Conservation (phyloP, 345 rosid species). For the Rhodamnia rubescens region DNA sequence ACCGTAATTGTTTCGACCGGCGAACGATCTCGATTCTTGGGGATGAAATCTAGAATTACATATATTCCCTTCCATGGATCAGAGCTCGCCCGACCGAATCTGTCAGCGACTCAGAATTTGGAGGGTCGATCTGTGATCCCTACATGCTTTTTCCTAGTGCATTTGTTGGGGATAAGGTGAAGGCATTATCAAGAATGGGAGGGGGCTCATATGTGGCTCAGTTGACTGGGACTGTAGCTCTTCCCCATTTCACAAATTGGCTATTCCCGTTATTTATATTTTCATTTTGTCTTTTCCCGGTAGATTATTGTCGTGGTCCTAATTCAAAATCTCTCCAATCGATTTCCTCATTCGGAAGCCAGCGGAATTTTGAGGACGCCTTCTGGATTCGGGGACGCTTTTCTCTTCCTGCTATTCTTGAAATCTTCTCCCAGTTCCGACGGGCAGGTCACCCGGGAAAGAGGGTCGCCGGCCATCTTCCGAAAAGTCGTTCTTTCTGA, state of each 20-base stretch:
- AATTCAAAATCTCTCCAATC: not conserved
- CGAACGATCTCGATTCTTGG: not conserved
- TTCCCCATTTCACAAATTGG: not conserved
- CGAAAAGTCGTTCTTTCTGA: not conserved
- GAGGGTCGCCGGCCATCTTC: not conserved
- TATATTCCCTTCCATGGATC: not conserved
- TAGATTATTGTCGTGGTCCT: not conserved
- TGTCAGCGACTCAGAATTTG: not conserved
- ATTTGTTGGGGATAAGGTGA: not conserved
- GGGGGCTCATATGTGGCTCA: not conserved
- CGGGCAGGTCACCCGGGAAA: not conserved
- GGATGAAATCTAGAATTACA: not conserved
- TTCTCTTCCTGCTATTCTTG: not conserved
- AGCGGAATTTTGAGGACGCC: not conserved
- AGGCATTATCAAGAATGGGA: not conserved
- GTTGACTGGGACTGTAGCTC: not conserved
- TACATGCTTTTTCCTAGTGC: not conserved
- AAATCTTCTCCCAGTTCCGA: not conserved
- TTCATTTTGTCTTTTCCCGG: not conserved
- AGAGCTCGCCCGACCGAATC: not conserved
- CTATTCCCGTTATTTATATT: not conserved
- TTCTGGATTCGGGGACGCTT: not conserved
- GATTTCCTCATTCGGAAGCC: not conserved
- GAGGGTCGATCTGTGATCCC: not conserved
- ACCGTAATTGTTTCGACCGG: not conserved